phyloP scores from a whole-genome alignment of 495 filamentous ascomycete species.

The Penicillium crystallinum region DNA sequence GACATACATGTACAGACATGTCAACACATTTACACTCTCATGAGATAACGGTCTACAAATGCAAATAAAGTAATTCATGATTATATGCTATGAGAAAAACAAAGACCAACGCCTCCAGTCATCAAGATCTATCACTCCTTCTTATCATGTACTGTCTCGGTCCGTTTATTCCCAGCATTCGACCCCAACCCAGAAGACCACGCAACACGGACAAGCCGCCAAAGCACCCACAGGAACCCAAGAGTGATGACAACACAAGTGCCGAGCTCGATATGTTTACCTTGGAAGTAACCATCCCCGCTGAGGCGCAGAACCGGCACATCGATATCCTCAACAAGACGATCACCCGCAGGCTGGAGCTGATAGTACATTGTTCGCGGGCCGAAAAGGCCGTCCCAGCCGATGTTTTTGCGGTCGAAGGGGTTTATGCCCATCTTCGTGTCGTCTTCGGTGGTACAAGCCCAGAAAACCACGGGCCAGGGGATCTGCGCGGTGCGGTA shows the following conservation, averaged over 20 bases:
- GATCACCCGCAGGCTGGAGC: constrained; percentile 52
- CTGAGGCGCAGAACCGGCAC: constrained; percentile 65
- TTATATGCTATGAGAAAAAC: too few relatives aligned
- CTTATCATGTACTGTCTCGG: constrained; percentile 15
- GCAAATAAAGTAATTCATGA: too few relatives aligned
- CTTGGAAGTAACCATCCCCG: constrained; percentile 43
- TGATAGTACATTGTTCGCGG: constrained; percentile 83
- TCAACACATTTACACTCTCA: too few relatives aligned
- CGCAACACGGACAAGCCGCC: constrained; percentile 52
- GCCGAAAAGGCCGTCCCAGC: constrained; percentile 82
- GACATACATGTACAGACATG: too few relatives aligned
- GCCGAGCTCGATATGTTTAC: constrained; percentile 60
- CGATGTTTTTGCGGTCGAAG: constrained; percentile 78
- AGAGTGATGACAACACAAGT: constrained; percentile 64
- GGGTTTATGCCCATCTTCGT: constrained; percentile 72
- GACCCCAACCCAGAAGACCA: constrained; percentile 19
- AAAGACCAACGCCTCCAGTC: neutral
- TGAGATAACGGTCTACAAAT: too few relatives aligned
- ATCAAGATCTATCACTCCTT: constrained; percentile 12
- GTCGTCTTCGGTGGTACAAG: constrained; percentile 69
- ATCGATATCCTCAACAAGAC: constrained; percentile 53
- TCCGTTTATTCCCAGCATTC: neutral
- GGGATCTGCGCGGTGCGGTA: constrained; percentile 49
- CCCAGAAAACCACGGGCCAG: constrained; percentile 88
- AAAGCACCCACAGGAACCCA: constrained; percentile 72